Conservation (phyloP, 257 asterid genomes). For the Solanum pimpinellifolium region DNA sequence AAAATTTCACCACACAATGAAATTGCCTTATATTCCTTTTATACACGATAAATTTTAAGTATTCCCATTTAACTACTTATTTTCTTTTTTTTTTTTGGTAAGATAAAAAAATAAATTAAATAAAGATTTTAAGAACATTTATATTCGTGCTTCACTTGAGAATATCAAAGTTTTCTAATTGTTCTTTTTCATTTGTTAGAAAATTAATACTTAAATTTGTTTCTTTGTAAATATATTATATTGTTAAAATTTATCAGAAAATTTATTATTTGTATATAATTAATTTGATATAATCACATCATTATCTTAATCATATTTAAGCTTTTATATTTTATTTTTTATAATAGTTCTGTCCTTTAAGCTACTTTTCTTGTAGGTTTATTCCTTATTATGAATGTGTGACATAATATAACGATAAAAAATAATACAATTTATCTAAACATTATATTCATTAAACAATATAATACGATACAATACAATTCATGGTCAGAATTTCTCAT, state of each 20-base stretch:
- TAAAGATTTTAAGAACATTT: no score
- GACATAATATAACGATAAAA: background rate
- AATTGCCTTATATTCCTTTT: background rate
- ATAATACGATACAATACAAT: no score
- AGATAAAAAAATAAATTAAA: no score
- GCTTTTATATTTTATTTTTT: no score
- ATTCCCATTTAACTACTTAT: background rate
- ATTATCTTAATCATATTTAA: no score
- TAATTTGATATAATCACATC: fast-evolving
- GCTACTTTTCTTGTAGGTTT: background rate
- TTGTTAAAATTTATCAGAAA: no score
- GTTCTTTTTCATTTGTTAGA: background rate
- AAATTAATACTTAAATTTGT: no score
- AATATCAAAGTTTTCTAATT: background rate
- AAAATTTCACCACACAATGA: background rate
- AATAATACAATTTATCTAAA: no score
- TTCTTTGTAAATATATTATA: no score
- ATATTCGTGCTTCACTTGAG: background rate
- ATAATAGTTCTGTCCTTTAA: background rate
- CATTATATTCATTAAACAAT: no score
- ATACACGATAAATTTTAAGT: no score
- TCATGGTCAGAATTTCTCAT: background rate
- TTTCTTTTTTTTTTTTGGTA: background rate
- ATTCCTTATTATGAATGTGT: no score
- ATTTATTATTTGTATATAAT: fast-evolving